Evolutionary conservation across 2,329 filamentous ascomycete species (phyloP), one percentile per base, ranked within the genome.

Genomic region (Colletotrichum sidae): DNA sequence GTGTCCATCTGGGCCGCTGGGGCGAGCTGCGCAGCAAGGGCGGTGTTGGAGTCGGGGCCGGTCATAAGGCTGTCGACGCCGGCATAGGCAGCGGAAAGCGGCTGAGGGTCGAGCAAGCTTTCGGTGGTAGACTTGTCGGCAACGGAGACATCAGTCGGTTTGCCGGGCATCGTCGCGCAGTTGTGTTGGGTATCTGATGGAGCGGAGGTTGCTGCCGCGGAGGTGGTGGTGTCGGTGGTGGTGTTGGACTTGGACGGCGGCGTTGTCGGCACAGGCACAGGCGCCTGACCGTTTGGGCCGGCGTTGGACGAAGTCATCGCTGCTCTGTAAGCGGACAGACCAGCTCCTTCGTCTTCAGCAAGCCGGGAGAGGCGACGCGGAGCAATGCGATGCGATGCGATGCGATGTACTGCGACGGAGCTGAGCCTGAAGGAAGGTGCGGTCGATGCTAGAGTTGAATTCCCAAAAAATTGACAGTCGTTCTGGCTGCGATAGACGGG

Each of bases 251-350:
- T 65, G 42, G 68, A 62, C 13, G 62, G 66, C 66, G 69, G 62
- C 53, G 60, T 69, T 54, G 55, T 67, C 69, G 68, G 72, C 69
- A 60, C 66, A 60, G 60, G 69, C 67, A 65, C 66, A 61, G 60
- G 69, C 67, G 66, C 65, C 58, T 64, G 63, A 69, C 70, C 70
- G 71, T 73, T 68, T 70, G 74, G 77, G 77, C 77, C 79, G 76
- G 76, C 79, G 76, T 79, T 79, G 74, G 84, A 85, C 85, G 84
- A 87, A 86, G 83, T 86, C 85, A 87, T 87, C 84, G 84, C 85
- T 86, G 77, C 79, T 82, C 76, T 74, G 73, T 70, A 67, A 66
- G 59, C 68, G 71, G 76, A 83, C 83, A 85, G 67, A 69, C 55
- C 65, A 69, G 84, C 84, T 86, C 83, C 79, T 86, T 84, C 84